A percentile compares a stretch with the other conserved stretches of the same genome.
These are phyloP conservation scores for Daedalea quercina DNA, from an alignment of 768 basidiomycete genomes.

Conservation along the genomic window DNA sequence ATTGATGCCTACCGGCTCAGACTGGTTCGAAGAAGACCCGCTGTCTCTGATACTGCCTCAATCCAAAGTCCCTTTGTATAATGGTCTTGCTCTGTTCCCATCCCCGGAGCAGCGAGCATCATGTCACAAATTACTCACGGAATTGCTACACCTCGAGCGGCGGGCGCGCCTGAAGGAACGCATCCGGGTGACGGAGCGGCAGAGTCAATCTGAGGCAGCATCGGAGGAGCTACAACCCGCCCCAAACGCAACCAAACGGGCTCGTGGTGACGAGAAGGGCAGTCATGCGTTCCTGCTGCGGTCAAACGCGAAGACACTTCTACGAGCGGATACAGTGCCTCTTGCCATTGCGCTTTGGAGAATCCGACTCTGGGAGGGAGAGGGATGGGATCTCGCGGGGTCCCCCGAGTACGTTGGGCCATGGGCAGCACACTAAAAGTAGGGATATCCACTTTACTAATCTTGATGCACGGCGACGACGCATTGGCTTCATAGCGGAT, in stretches of 20 bases:
- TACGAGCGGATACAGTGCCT: conserved; percentile 53
- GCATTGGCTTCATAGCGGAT: too few relatives aligned
- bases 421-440: background rate
- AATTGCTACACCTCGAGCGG: conserved; percentile 44
- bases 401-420: background rate
- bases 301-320: conserved; percentile 41
- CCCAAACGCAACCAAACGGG: background rate
- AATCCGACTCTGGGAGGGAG: conserved; percentile 68
- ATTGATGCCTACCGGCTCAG: conserved; percentile 17
- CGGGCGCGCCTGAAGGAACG: conserved; percentile 14
- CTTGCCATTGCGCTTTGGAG: conserved; percentile 76
- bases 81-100: conserved; percentile 61
- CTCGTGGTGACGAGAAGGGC: conserved; percentile 33
- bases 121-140: conserved; percentile 23
- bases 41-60: conserved; percentile 23
- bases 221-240: too few relatives aligned
- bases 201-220: too few relatives aligned
- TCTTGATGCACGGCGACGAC: too few relatives aligned
- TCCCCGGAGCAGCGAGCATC: conserved; percentile 50
- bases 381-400: conserved; percentile 35
- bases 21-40: conserved; percentile 1
- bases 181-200: too few relatives aligned
- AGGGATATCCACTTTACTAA: background rate
- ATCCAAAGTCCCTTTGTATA: conserved; percentile 55
- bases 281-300: conserved; percentile 69